Conservation (phyloP, 2,329 filamentous ascomycete species). For the Trichoderma cornu-damae region DNA sequence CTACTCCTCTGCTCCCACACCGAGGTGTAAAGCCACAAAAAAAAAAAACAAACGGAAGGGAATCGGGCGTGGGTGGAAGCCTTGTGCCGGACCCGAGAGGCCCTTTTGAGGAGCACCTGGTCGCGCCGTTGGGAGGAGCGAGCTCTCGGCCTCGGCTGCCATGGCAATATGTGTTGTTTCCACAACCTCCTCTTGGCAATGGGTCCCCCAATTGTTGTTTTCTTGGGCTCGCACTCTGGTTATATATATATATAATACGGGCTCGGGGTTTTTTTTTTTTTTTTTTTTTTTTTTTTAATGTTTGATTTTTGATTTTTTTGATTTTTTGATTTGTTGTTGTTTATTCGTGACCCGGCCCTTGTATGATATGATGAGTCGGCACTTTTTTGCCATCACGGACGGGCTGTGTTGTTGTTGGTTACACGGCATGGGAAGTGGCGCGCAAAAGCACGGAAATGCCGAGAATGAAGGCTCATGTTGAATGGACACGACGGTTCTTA, state of each 20-base stretch:
- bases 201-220: too few species aligned
- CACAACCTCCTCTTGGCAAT: neutral
- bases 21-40: neutral
- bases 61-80: neutral
- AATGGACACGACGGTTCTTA: neutral
- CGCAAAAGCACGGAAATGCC: slow-evolving; percentile 2
- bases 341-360: too few species aligned
- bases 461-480: neutral
- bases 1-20: neutral
- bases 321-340: neutral
- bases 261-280: too few species aligned
- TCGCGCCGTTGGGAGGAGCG: too few species aligned
- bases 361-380: neutral
- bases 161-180: neutral
- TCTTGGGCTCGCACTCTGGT: too few species aligned
- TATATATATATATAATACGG: too few species aligned
- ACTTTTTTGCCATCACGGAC: neutral
- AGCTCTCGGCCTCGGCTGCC: neutral
- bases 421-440: neutral
- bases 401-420: slow-evolving; percentile 6
- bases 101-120: too few species aligned
- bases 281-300: too few species aligned
- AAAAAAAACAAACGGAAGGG: neutral
- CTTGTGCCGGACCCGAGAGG: too few species aligned
- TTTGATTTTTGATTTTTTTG: too few species aligned